These are phyloP conservation scores for Pseudogymnoascus sp. DNA, from an alignment of 2,329 filamentous ascomycete species.

Conservation along the genomic window DNA sequence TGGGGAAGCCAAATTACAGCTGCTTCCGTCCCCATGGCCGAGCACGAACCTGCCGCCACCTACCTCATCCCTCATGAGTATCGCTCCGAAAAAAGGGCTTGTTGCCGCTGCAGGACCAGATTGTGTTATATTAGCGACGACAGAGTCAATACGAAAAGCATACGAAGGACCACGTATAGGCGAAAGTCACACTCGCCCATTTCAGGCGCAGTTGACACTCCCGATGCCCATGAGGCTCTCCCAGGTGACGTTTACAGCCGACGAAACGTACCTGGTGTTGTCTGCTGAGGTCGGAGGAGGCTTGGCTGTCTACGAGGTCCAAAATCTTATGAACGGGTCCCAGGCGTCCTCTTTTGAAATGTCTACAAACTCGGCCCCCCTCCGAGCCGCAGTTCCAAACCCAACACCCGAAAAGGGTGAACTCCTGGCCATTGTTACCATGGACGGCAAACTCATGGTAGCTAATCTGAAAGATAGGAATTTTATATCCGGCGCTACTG, in stretches of 20 bases:
- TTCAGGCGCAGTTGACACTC: constrained; percentile 68
- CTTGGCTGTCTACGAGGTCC: constrained; percentile 74
- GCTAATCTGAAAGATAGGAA: constrained; percentile 67
- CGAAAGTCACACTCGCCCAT: constrained; percentile 61
- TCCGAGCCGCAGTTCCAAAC: constrained; percentile 74
- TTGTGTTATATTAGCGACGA: constrained; percentile 66
- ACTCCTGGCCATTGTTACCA: constrained; percentile 74
- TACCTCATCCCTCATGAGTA: constrained; percentile 74
- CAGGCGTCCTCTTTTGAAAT: constrained; percentile 68
- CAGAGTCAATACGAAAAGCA: constrained; percentile 69
- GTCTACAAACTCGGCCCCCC: constrained; percentile 63
- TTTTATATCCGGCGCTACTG: constrained; percentile 52
- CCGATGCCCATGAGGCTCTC: constrained; percentile 70
- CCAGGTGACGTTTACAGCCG: constrained; percentile 85
- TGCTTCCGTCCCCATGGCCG: constrained; percentile 73
- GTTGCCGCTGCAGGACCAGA: constrained; percentile 84
- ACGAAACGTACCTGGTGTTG: constrained; percentile 77
- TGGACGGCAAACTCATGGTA: constrained; percentile 73
- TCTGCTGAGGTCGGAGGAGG: constrained; percentile 77
- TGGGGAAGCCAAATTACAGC: constrained; percentile 74
- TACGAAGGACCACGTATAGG: constrained; percentile 56
- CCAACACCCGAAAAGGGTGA: constrained; percentile 67
- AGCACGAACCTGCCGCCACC: constrained; percentile 56
- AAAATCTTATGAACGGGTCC: constrained; percentile 58
- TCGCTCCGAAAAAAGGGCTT: constrained; percentile 73